Base-by-base conservation (phyloP, 441 rosid species). In the Populus tomentosa region DNA sequence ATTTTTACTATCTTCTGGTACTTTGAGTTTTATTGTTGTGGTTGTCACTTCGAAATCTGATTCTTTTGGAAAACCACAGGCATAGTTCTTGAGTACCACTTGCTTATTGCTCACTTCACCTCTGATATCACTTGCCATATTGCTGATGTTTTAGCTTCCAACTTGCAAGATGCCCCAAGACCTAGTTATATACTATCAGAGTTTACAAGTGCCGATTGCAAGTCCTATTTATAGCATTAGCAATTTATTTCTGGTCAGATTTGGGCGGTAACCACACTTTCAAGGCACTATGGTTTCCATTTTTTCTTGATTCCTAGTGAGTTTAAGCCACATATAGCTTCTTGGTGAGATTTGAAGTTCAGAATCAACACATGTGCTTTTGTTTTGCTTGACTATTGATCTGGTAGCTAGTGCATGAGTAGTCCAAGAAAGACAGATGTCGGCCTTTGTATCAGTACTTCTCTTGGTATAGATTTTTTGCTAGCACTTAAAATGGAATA, bases 81-180 rank as follows among this genome's bases (percentile, higher is more conserved):
- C 75, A 75, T 83, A 87, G 11, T 81, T 69, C 78, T 80, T 83
- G 42, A 88, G 73, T 16, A 88, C 79, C 78, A 88, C 89, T 67
- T 83, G 86, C 76, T 81, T 72, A 64, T 72, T 72, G 40, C 75
- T 72, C 40, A 53, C 50, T 13, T 73, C 36, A 5, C 32, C 67
- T 26, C 33, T 20, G 16, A 46, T 46, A 46, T 21, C 73, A 5
- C 73, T 70, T 23, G 73, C 36, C 69, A 66, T 66, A 6, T 28
- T 28, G 69, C 56, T 13, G 18, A 46, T 46, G 6, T 46, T 46
- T 46, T 46, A 46, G 56, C 56, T 46, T 46, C 56, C 56, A 46
- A 46, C 56, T 46, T 46, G 6, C 5, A 46, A 14, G 56, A 46
- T 46, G 56, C 6, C 56, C 0, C 20, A 11, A 42, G 56, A 46